phyloP scores from a whole-genome alignment of 148 eudicot species.

The Fallopia convolvulus region DNA sequence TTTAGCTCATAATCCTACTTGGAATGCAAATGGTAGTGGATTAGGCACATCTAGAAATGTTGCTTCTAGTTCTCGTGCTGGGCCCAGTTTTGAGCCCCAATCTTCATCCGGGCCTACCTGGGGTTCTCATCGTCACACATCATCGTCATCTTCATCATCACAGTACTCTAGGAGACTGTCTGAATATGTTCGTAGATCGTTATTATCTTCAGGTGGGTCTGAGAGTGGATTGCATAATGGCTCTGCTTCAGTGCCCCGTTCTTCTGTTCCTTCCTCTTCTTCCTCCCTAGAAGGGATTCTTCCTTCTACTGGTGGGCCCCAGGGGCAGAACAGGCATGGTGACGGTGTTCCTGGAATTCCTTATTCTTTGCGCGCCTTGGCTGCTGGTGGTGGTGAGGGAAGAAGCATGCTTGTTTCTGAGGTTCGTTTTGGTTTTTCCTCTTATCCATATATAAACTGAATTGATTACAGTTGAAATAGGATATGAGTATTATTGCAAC shows the following conservation, averaged over 20 bases:
- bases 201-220: conserved; percentile 36
- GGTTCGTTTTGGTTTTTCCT: conserved; percentile 32
- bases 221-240: conserved; percentile 45
- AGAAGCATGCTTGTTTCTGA: conserved; percentile 79
- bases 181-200: conserved; percentile 57
- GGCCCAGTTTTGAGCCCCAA: conserved; percentile 29
- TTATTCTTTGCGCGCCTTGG: conserved; percentile 46
- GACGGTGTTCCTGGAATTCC: conserved; percentile 53
- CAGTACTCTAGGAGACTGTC: conserved; percentile 65
- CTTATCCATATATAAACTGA: background rate
- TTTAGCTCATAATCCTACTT: conserved; percentile 37
- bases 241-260: conserved; percentile 28
- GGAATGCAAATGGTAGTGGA: conserved; percentile 38
- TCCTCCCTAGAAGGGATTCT: conserved; percentile 32
- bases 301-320: conserved; percentile 34
- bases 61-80: conserved; percentile 45
- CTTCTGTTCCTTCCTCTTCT: conserved; percentile 24
- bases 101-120: conserved; percentile 34
- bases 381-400: conserved; percentile 77
- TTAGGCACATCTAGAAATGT: conserved; percentile 28
- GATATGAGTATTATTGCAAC: background rate
- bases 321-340: conserved; percentile 56
- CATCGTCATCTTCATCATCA: conserved; percentile 11
- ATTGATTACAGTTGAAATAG: background rate
- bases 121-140: conserved; percentile 36